A percentile compares a stretch with the other conserved stretches of the same genome.
Evolutionary conservation across 2,329 filamentous ascomycete species (phyloP).

Genomic region (Fusarium albosuccineum): DNA sequence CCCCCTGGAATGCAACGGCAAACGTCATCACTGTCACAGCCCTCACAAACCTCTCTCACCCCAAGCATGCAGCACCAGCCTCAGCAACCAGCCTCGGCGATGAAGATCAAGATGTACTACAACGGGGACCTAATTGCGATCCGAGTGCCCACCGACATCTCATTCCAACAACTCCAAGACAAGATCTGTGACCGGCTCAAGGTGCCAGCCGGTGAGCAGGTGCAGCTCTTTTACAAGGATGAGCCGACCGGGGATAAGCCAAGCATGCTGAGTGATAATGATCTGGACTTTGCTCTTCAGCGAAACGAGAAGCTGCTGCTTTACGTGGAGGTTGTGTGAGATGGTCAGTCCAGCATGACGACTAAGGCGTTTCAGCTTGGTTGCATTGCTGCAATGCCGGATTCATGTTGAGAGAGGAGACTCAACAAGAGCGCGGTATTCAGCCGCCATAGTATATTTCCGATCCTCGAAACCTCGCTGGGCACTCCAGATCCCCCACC

Average conservation of each 20-base stretch:
- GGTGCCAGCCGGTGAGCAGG: conserved; percentile 74
- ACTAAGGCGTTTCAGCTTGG: conserved; percentile 40
- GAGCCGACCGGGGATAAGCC: conserved; percentile 82
- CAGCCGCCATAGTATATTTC: conserved; percentile 18
- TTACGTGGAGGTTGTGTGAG: conserved; percentile 70
- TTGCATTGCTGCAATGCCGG: conserved; percentile 25
- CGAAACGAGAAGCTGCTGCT: conserved; percentile 90
- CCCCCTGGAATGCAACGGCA: conserved; percentile 40
- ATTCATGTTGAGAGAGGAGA: conserved; percentile 25
- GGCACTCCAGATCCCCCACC: conserved; percentile 23
- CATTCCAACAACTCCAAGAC: conserved; percentile 81
- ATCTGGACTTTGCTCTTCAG: conserved; percentile 83
- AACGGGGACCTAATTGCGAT: conserved; percentile 93
- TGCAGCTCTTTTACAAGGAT: conserved; percentile 88
- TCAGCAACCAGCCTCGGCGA: conserved; percentile 62
- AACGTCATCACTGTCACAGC: conserved; percentile 44
- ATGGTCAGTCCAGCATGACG: conserved; percentile 18
- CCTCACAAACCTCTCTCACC: conserved; percentile 65
- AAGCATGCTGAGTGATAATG: conserved; percentile 81
- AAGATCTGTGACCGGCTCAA: conserved; percentile 89
- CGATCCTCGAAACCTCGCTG: conserved; percentile 15
- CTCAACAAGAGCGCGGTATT: conserved; percentile 17
- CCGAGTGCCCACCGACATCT: conserved; percentile 84
- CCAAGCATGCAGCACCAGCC: conserved; percentile 56
- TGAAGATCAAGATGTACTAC: conserved; percentile 97